Evolutionary conservation across 257 asterid genomes (phyloP), one percentile per base, ranked within the genome.

Genomic region (Sherardia arvensis): DNA sequence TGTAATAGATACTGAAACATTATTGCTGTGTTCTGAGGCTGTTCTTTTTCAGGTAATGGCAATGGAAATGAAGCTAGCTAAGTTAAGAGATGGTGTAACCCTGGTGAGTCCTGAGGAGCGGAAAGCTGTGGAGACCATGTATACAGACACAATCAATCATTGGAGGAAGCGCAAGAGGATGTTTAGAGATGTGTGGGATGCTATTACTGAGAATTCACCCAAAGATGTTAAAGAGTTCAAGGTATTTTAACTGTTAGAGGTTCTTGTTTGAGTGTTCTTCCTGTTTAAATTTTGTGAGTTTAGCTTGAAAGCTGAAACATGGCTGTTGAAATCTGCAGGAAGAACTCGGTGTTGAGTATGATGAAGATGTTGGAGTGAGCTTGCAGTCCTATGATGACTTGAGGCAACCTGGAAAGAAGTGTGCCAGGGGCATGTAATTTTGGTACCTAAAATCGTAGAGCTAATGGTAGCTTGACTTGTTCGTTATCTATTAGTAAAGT

Each of bases 151-250:
- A 72, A 59, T 83, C 23, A 87, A 66, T 71, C 97, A 90, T 49
- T 87, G 99, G 99, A 83, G 82, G 79, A 84, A 66, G 69, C 91
- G 96, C 53, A 93, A 93, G 87, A 84, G 96, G 74, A 93, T 90
- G 97, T 93, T 80, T 77, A 90, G 72, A 77, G 99, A 87, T 68
- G 28, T 90, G 21, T 93, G 99, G 99, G 92, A 86, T 72, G 91
- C 95, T 65, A 87, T 93, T 45, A 93, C 97, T 5, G 96, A 90
- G 74, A 93, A 87, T 71, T 92, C 96, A 15, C 96, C 99, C 15
- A 92, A 92, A 79, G 84, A 85, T 71, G 79, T 69, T 17, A 85
- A 89, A 65, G 96, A 89, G 74, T 89, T 92, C 36, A 89, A 92
- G 95, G 97, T 89, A 74, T 27, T 53, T 29, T 48, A 25, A 47